Percentiles rank a stretch among this genome's conserved stretches.
These are phyloP conservation scores for Ogataea henricii DNA, from an alignment of 805 yeast species.

Conservation along the genomic window DNA sequence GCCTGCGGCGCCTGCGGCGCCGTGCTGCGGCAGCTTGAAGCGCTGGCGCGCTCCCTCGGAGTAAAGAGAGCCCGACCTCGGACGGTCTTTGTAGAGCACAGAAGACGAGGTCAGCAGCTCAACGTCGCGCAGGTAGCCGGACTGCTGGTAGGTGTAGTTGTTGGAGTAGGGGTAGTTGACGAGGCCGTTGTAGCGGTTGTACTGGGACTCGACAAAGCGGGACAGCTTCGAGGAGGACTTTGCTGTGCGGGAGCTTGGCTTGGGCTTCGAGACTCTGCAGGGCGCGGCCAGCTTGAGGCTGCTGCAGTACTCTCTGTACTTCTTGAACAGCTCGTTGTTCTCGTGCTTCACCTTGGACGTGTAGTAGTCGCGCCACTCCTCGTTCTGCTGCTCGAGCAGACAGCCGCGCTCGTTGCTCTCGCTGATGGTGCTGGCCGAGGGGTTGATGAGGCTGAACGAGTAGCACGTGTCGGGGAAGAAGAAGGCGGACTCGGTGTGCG, in stretches of 20 bases:
- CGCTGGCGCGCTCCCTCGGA: conserved; percentile 13
- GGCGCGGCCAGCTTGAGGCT: conserved; percentile 15
- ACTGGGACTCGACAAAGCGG: conserved; percentile 28
- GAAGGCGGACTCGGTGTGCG: conserved; percentile 27
- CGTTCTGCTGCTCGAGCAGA: conserved; percentile 35
- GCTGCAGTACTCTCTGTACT: conserved; percentile 39
- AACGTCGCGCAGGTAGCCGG: conserved; percentile 51
- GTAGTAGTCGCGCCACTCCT: conserved; percentile 47
- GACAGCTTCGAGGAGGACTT: conserved; percentile 23
- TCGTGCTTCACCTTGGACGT: conserved; percentile 44
- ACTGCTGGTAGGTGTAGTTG: conserved; percentile 50
- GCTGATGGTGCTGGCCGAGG: conserved; percentile 22
- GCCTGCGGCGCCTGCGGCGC: no score
- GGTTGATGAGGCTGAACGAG: conserved; percentile 30
- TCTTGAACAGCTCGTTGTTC: conserved; percentile 41
- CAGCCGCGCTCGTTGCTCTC: conserved; percentile 38
- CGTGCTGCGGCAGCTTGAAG: conserved; percentile 29
- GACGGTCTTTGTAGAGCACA: conserved; percentile 45
- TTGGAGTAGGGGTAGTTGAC: conserved; percentile 54
- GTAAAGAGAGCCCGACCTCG: conserved; percentile 24
- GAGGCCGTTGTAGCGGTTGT: conserved; percentile 26
- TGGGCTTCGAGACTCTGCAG: conserved; percentile 17
- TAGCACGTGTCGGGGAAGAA: conserved; percentile 41
- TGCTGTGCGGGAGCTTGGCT: conserved; percentile 1
- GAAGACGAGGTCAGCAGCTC: conserved; percentile 50